Percentiles rank a stretch among this genome's conserved stretches.
These are phyloP conservation scores for Kalmusia sp. DNA, from an alignment of 2,329 filamentous ascomycete species.

Conservation along the genomic window DNA sequence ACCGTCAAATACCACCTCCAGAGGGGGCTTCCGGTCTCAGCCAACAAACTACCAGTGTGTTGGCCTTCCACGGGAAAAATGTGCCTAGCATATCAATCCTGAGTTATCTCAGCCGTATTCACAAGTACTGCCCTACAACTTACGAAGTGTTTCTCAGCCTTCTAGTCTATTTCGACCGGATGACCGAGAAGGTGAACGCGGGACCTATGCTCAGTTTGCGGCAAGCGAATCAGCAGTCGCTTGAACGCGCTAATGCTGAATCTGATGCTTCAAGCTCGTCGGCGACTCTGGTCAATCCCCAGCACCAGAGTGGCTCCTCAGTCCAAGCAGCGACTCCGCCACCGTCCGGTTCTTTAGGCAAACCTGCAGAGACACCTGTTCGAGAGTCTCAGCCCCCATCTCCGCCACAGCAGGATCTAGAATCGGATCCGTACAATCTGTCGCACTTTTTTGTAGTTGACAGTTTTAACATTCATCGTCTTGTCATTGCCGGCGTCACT, in stretches of 20 bases:
- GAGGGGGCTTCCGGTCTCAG: slow-evolving; percentile 66
- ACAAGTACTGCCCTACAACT: slow-evolving; percentile 98
- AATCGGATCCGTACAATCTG: slow-evolving; percentile 59
- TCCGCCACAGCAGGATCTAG: slow-evolving; percentile 47
- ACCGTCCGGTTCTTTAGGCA: slow-evolving; percentile 56
- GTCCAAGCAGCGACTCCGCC: slow-evolving; percentile 57
- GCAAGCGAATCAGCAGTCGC: slow-evolving; percentile 58
- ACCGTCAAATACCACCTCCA: slow-evolving; percentile 72
- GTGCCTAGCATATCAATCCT: slow-evolving; percentile 96
- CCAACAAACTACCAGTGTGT: slow-evolving; percentile 73
- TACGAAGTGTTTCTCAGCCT: slow-evolving; percentile 97
- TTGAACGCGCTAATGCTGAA: slow-evolving; percentile 50
- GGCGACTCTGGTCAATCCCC: slow-evolving; percentile 37
- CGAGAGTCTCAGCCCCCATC: slow-evolving; percentile 44
- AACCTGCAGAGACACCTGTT: slow-evolving; percentile 38
- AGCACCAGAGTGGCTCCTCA: slow-evolving; percentile 32
- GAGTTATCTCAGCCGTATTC: slow-evolving; percentile 93
- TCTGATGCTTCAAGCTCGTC: slow-evolving; percentile 7
- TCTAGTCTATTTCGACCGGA: slow-evolving; percentile 96
- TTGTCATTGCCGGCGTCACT: slow-evolving; percentile 96
- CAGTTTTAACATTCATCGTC: slow-evolving; percentile 96
- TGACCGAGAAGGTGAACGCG: slow-evolving; percentile 95
- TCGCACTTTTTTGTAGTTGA: slow-evolving; percentile 91
- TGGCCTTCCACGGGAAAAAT: slow-evolving; percentile 98
- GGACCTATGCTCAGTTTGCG: slow-evolving; percentile 72